Conservation (phyloP, 371 early-diverging fungal genomes). For the Saksenaea vasiformis region DNA sequence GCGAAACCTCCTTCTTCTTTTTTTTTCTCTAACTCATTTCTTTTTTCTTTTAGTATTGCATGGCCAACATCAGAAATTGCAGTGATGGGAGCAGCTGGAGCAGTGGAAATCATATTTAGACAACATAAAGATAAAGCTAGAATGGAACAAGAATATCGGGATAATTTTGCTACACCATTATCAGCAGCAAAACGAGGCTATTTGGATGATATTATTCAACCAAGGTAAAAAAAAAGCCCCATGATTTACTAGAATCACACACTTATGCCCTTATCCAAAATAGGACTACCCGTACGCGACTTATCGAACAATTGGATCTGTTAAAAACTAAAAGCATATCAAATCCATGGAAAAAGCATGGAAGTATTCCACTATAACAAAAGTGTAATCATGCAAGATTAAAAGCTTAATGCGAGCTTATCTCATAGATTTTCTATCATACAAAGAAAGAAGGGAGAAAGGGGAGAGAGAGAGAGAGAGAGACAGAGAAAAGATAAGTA, state of each 20-base stretch:
- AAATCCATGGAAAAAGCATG: constrained; percentile 94
- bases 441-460: not conserved
- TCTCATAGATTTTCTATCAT: not conserved
- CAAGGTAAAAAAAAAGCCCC: constrained; percentile 50
- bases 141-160: constrained; percentile 87
- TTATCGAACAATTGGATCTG: constrained; percentile 89
- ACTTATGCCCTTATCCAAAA: too few relatives aligned
- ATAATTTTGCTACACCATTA: constrained; percentile 94
- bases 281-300: constrained; percentile 73
- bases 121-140: constrained; percentile 65
- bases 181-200: constrained; percentile 96
- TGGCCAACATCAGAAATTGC: constrained; percentile 98
- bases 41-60: constrained; percentile 69
- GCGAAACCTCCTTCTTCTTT: not conserved
- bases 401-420: not conserved
- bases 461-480: not conserved
- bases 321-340: constrained; percentile 71
- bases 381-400: not conserved
- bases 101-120: constrained; percentile 96
- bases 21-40: not conserved
- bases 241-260: too few relatives aligned
- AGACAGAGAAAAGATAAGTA: not conserved
- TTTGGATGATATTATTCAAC: constrained; percentile 91
- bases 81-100: constrained; percentile 97
- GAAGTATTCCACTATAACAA: constrained; percentile 85